Percentiles rank a stretch among this genome's conserved stretches.
Evolutionary conservation across 345 rosid species (phyloP).

Genomic region (Corchorus olitorius): DNA sequence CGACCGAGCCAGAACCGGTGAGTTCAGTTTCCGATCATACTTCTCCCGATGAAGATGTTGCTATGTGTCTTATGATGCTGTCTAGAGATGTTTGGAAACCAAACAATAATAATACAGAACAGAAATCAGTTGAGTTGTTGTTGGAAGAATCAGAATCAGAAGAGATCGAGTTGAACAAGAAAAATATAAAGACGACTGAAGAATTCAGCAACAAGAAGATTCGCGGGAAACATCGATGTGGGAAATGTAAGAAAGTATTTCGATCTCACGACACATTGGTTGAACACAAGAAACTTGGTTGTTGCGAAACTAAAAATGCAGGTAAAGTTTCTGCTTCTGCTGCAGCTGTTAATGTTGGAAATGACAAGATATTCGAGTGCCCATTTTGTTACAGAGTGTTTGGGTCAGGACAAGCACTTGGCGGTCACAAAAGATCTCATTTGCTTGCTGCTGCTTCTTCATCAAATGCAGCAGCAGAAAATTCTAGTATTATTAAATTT

Average conservation of each 20-base stretch:
- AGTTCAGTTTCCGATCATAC: slow-evolving; percentile 71
- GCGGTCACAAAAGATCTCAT: slow-evolving; percentile 87
- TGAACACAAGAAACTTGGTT: slow-evolving; percentile 43
- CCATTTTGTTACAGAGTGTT: slow-evolving; percentile 67
- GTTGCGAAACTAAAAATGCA: slow-evolving; percentile 28
- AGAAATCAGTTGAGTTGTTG: slow-evolving; percentile 25
- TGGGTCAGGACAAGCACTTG: slow-evolving; percentile 78
- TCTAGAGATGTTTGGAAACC: slow-evolving; percentile 78
- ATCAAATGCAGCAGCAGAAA: slow-evolving; percentile 27
- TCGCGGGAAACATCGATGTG: slow-evolving; percentile 46
- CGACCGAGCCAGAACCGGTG: slow-evolving; percentile 67
- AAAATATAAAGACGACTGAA: background rate
- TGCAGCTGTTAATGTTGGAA: background rate
- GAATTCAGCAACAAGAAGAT: background rate
- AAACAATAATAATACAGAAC: slow-evolving; percentile 27
- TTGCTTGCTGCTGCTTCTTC: slow-evolving; percentile 36
- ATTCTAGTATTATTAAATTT: slow-evolving; percentile 24
- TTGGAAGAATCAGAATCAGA: slow-evolving; percentile 31
- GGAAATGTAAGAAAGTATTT: slow-evolving; percentile 55
- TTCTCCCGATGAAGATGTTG: slow-evolving; percentile 76
- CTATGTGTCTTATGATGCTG: slow-evolving; percentile 93
- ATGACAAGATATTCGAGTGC: slow-evolving; percentile 48
- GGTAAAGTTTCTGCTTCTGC: slow-evolving; percentile 10
- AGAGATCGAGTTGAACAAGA: slow-evolving; percentile 32
- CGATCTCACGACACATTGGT: slow-evolving; percentile 60